These are phyloP conservation scores for Apiotrichum porosum DNA, from an alignment of 1,284 basidiomycete genomes.

Conservation along the genomic window DNA sequence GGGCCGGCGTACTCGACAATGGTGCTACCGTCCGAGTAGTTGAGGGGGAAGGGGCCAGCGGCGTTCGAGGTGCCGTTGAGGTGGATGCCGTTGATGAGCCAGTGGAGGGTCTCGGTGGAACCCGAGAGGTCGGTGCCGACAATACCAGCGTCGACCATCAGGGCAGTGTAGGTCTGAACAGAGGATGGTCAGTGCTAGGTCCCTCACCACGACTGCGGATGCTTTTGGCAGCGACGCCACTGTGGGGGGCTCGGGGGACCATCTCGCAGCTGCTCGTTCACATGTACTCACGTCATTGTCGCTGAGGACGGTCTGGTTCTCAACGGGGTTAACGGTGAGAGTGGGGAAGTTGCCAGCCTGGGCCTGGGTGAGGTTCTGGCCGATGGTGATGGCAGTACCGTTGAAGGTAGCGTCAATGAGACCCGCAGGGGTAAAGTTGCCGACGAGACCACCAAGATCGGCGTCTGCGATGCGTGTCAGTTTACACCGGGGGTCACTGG, in stretches of 20 bases:
- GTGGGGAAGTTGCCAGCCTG: constrained; percentile 68
- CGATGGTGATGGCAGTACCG: constrained; percentile 7
- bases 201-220: too few species aligned
- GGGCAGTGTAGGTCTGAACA: constrained; percentile 55
- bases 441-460: constrained; percentile 5
- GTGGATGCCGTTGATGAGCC: constrained; percentile 66
- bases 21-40: constrained; percentile 15
- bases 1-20: constrained; percentile 68
- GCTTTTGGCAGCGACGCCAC: too few species aligned
- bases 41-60: constrained; percentile 22
- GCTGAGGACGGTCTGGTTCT: constrained; percentile 62
- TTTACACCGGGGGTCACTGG: too few species aligned
- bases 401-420: constrained; percentile 11
- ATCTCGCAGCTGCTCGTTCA: background rate
- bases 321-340: constrained; percentile 72
- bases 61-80: constrained; percentile 55
- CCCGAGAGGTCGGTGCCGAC: constrained; percentile 56
- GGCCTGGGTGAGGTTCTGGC: background rate
- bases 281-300: too few species aligned
- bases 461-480: background rate
- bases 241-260: background rate
- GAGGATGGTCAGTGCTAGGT: background rate
- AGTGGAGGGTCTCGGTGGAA: constrained; percentile 61
- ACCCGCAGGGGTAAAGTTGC: constrained; percentile 11
- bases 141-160: constrained; percentile 64